phyloP scores from a whole-genome alignment of 2,329 filamentous ascomycete species.

The Arthrinium puccinioides region DNA sequence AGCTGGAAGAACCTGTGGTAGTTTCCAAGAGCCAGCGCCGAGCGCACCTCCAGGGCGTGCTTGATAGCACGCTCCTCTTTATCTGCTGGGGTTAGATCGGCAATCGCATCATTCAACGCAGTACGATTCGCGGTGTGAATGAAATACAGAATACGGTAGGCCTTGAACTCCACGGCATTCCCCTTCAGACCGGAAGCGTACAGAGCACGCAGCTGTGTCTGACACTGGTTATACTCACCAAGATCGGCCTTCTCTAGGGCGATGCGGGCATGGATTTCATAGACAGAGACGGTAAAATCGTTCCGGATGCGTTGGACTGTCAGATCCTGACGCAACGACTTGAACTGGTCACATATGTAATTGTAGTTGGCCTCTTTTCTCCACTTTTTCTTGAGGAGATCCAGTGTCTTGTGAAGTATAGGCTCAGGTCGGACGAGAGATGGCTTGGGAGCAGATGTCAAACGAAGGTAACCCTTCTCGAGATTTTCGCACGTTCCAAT shows the following conservation, averaged over 20 bases:
- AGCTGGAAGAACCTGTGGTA: constrained; percentile 98
- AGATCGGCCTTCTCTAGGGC: constrained; percentile 96
- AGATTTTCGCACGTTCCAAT: constrained; percentile 77
- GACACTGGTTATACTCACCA: constrained; percentile 99
- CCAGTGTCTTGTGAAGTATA: constrained; percentile 76
- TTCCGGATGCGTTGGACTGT: constrained; percentile 97
- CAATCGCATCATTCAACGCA: constrained; percentile 95
- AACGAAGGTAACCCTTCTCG: constrained; percentile 90
- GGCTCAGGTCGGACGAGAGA: constrained; percentile 79
- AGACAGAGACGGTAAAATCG: constrained; percentile 91
- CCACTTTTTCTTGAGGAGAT: constrained; percentile 92
- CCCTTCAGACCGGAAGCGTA: constrained; percentile 84
- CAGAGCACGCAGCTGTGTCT: constrained; percentile 90
- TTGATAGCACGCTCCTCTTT: constrained; percentile 78
- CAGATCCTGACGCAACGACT: constrained; percentile 94
- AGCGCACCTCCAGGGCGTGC: constrained; percentile 87
- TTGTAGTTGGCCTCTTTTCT: constrained; percentile 86
- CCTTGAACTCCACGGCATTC: constrained; percentile 92
- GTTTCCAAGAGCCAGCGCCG: constrained; percentile 85
- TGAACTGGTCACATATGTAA: constrained; percentile 99
- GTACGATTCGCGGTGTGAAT: constrained; percentile 98
- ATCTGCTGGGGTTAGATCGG: constrained; percentile 97
- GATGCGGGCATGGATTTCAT: constrained; percentile 96
- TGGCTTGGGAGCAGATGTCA: constrained; percentile 84
- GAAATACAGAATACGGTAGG: constrained; percentile 99